Base-by-base conservation (phyloP, 164 flowering plant species). In the Echeveria elegans region DNA sequence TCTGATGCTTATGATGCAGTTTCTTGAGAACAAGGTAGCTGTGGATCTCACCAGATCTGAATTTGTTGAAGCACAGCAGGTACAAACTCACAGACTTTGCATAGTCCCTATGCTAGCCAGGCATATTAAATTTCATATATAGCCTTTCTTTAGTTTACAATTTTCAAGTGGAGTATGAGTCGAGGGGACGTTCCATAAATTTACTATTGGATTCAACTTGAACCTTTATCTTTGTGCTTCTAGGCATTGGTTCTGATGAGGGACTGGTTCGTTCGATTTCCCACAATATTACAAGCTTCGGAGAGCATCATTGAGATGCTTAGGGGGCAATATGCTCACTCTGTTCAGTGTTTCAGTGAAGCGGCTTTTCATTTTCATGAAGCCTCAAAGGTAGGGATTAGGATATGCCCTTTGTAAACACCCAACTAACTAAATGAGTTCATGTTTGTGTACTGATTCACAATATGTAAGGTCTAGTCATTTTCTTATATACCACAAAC, bases 271-370 rank as follows among this genome's bases (percentile, higher is more conserved):
- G 19, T 79, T 45, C 88, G 94, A 26, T 93, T 93, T 73, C 98
- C 98, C 38, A 90, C 96, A 62, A 85, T 93, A 60, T 80, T 93
- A 68, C 97, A 85, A 73, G 85, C 88, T 67, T 90, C 85, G 75
- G 90, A 85, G 80, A 77, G 89, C 75, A 72, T 82, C 16, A 83
- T 88, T 77, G 94, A 90, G 84, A 90, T 88, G 90, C 97, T 93
- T 15, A 85, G 96, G 77, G 98, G 98, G 64, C 97, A 93, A 53
- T 93, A 93, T 81, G 86, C 97, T 68, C 98, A 93, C 76, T 85
- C 90, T 37, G 83, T 87, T 78, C 96, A 92, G 53, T 87, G 90
- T 74, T 88, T 83, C 72, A 75, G 60, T 76, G 98, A 90, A 76
- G 98, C 97, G 36, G 84, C 90, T 75, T 87, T 82, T 71, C 97